phyloP scores from a whole-genome alignment of 306 rosid species.

The Castanopsis chinensis region DNA sequence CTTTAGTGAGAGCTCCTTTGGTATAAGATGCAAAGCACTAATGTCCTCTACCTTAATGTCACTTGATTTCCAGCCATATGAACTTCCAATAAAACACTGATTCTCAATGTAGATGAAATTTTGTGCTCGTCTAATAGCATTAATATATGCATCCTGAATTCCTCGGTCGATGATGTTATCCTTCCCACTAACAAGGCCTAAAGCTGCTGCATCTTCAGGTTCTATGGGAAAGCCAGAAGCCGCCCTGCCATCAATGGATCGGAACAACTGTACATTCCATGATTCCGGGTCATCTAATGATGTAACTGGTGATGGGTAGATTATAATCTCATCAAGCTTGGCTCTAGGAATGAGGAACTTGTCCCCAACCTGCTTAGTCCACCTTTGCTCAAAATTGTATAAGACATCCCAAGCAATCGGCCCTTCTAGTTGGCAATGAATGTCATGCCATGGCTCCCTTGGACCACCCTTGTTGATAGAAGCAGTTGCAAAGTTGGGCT shows the following conservation, averaged over 20 bases:
- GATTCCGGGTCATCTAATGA: constrained; percentile 25
- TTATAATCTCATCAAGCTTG: constrained; percentile 27
- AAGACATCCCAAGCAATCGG: constrained; percentile 80
- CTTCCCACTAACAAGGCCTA: constrained; percentile 77
- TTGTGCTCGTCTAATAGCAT: constrained; percentile 74
- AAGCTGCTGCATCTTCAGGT: constrained; percentile 35
- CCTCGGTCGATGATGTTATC: constrained; percentile 65
- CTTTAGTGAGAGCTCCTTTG: constrained; percentile 74
- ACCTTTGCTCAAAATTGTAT: constrained; percentile 75
- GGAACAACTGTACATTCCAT: constrained; percentile 83
- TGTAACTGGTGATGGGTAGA: constrained; percentile 18
- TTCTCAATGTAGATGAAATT: constrained; percentile 88
- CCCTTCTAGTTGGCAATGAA: constrained; percentile 81
- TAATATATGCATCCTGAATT: constrained; percentile 78
- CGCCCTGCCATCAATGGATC: constrained; percentile 83
- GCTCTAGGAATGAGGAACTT: constrained; percentile 30
- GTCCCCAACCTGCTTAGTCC: constrained; percentile 62
- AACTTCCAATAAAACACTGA: constrained; percentile 86
- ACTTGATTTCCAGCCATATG: constrained; percentile 65
- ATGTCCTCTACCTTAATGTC: constrained; percentile 60
- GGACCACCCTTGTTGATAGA: constrained; percentile 85
- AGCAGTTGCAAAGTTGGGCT: constrained; percentile 69
- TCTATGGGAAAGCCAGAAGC: constrained; percentile 60
- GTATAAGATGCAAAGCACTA: constrained; percentile 74
- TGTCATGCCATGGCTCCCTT: constrained; percentile 96